phyloP scores from a whole-genome alignment of 2,329 filamentous ascomycete genomes.

The Calonectria henricotiae region DNA sequence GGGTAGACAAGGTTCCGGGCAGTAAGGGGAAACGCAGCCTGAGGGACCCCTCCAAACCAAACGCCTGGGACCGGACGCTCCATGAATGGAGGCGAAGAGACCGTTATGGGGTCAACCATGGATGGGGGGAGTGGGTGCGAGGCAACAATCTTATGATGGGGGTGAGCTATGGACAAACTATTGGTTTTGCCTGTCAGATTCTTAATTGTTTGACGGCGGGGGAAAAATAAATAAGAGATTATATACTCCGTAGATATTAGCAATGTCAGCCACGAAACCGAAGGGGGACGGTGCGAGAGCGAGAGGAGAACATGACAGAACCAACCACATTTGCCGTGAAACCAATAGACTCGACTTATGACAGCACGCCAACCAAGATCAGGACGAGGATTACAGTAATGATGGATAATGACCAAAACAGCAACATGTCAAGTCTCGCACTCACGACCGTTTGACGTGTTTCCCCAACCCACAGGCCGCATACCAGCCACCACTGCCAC shows the following conservation, averaged over 20 bases:
- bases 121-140: constrained; percentile 8
- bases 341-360: not conserved
- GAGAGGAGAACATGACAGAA: not conserved
- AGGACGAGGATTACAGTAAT: too few species aligned
- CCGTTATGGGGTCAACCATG: constrained; percentile 16
- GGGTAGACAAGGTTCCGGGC: constrained; percentile 33
- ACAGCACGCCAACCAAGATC: not conserved
- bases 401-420: not conserved
- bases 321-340: not conserved
- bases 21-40: constrained; percentile 25
- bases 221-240: not conserved
- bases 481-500: constrained; percentile 26
- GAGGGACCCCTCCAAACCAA: constrained; percentile 54
- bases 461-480: constrained; percentile 29
- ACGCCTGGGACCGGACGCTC: constrained; percentile 44
- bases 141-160: not conserved
- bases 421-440: constrained; percentile 21
- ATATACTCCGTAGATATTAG: not conserved
- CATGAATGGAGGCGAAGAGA: constrained; percentile 6
- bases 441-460: constrained; percentile 16
- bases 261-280: not conserved
- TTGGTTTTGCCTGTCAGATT: not conserved
- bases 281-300: not conserved
- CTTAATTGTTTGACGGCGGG: not conserved
- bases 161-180: constrained; percentile 3